Evolutionary conservation across 2,329 filamentous ascomycete species (phyloP).

Genomic region (Neofusicoccum ribis): DNA sequence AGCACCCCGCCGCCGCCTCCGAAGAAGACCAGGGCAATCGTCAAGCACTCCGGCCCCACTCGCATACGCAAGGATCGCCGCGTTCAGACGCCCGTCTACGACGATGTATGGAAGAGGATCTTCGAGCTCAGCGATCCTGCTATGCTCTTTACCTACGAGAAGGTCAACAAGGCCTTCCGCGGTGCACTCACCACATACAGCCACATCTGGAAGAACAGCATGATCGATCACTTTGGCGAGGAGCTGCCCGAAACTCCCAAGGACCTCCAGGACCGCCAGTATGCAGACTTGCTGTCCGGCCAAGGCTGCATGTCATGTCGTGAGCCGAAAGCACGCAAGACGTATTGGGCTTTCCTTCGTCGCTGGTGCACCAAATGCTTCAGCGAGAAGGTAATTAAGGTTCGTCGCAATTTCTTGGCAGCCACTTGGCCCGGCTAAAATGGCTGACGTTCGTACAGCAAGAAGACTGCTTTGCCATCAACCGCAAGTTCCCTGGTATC

Average conservation of each 20-base stretch:
- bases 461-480: slow-evolving; percentile 32
- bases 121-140: slow-evolving; percentile 22
- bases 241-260: slow-evolving; percentile 36
- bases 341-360: slow-evolving; percentile 45
- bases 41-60: slow-evolving; percentile 20
- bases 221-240: slow-evolving; percentile 34
- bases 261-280: slow-evolving; percentile 42
- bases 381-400: slow-evolving; percentile 31
- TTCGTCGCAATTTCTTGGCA: slow-evolving; percentile 13
- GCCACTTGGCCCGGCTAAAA: slow-evolving; percentile 12
- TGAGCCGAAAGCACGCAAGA: slow-evolving; percentile 39
- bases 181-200: slow-evolving; percentile 14
- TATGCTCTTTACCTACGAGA: slow-evolving; percentile 22
- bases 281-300: slow-evolving; percentile 40
- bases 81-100: slow-evolving; percentile 21
- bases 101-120: slow-evolving; percentile 26
- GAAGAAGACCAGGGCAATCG: background rate
- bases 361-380: slow-evolving; percentile 45
- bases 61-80: slow-evolving; percentile 24
- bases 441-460: slow-evolving; percentile 25
- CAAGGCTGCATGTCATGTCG: slow-evolving; percentile 42
- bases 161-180: slow-evolving; percentile 7
- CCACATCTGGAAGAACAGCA: slow-evolving; percentile 38
- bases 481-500: slow-evolving; percentile 23
- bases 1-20: slow-evolving; percentile 4